phyloP scores from a whole-genome alignment of 1,284 basidiomycete genomes.

The Sporisorium graminicola region DNA sequence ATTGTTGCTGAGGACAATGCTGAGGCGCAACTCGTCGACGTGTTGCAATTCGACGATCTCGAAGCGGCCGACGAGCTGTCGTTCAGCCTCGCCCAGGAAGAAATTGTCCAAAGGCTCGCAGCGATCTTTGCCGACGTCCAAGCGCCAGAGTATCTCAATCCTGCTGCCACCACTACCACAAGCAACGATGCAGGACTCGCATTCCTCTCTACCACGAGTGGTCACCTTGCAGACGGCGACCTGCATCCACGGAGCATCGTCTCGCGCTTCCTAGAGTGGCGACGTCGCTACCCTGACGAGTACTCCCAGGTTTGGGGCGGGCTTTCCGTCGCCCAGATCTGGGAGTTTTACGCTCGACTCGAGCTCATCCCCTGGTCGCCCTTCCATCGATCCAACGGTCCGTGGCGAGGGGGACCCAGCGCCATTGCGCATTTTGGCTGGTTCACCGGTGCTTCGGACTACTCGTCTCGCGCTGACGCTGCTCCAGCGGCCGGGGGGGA shows the following conservation, averaged over 20 bases:
- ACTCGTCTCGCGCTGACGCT: neutral
- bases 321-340: conserved; percentile 58
- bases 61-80: conserved; percentile 35
- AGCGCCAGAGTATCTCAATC: conserved; percentile 60
- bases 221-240: neutral
- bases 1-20: neutral
- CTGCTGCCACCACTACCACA: conserved; percentile 11
- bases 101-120: conserved; percentile 12
- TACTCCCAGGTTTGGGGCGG: conserved; percentile 65
- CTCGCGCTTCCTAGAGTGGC: conserved; percentile 58
- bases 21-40: neutral
- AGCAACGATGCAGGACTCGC: neutral
- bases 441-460: conserved; percentile 25
- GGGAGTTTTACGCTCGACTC: conserved; percentile 63
- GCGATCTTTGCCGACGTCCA: conserved; percentile 54
- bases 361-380: conserved; percentile 56
- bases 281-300: conserved; percentile 52
- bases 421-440: conserved; percentile 26
- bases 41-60: conserved; percentile 9
- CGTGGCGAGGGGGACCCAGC: conserved; percentile 1
- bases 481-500: conserved; percentile 53
- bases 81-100: conserved; percentile 29
- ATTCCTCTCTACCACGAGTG: neutral
- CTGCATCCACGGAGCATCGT: conserved; percentile 55
- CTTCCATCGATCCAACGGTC: conserved; percentile 7